Percentiles rank a stretch among this genome's conserved stretches.
These are phyloP conservation scores for Trichoderma lentiforme DNA, from an alignment of 2,329 filamentous ascomycete genomes.

Conservation along the genomic window DNA sequence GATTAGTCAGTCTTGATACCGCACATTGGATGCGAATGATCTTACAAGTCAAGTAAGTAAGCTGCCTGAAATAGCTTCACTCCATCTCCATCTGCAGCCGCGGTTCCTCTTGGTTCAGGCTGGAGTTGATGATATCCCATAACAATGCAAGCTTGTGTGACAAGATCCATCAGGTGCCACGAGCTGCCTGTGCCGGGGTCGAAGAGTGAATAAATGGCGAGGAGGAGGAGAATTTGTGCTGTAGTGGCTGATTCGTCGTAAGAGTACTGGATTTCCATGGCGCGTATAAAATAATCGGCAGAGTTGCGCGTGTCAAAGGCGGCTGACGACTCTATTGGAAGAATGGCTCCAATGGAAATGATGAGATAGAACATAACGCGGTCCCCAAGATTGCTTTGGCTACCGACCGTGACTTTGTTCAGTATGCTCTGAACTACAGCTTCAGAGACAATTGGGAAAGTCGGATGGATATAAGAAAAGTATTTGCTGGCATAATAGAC, in stretches of 20 bases:
- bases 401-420: neutral
- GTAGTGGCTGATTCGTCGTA: neutral
- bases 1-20: neutral
- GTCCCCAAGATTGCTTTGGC: neutral
- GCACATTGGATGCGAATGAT: neutral
- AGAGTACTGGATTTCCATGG: neutral
- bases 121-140: neutral
- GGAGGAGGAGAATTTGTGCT: neutral
- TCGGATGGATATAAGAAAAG: neutral
- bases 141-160: neutral
- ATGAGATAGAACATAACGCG: neutral
- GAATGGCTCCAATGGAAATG: neutral
- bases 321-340: neutral
- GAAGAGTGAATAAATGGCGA: conserved; percentile 14
- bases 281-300: neutral
- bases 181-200: conserved; percentile 10
- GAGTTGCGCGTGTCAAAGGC: neutral
- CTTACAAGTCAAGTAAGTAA: neutral
- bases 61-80: neutral
- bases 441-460: neutral
- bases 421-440: neutral
- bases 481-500: neutral
- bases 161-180: conserved; percentile 15
- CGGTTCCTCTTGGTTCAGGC: neutral
- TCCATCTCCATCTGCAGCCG: neutral